Evolutionary conservation across 2,329 filamentous ascomycete genomes (phyloP), one percentile per base, ranked within the genome.

Genomic region (Nannizzia gypsea): DNA sequence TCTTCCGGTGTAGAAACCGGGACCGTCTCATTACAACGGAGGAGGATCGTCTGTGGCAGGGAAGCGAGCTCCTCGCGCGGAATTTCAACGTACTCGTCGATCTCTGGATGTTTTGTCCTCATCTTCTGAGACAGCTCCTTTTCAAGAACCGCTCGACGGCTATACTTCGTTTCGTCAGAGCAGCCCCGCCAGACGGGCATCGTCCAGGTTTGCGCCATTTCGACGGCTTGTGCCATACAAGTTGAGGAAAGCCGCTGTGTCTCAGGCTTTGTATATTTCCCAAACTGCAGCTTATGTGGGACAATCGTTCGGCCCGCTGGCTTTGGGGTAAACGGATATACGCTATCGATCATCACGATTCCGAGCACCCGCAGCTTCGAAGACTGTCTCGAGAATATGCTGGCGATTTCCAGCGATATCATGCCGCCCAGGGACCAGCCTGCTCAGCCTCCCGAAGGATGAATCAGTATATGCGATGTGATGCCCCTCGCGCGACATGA

Each of bases 401-500:
- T 64, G 24, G 65, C 63, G 20, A 65, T 58, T 48, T 66, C 65
- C 6, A 66, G 42, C 6, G 65, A 63, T 13, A 65, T 56, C 36
- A 65, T 56, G 4, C 65, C 65, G 6, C 65, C 65, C 3, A 66
- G 61, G 4, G 65, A 66, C 65, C 65, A 66, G 8, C 65, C 65
- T 66, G 31, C 48, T 20, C 8, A 2, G 6, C 24, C 13, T 20
- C n/a, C 28, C 46, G 54, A 22, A 62, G 55, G 17, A 38, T 15
- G 17, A 20, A 36, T 24, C 31, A 28, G 52, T 44, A 46, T 28
- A 54, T 13, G 38, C 24, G 15, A 15, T 13, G 38, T 17, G 15
- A 15, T 15, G 20, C 26, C 20, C 6, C 17, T 31, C 28, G 6
- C 26, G 6, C n/a, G 13, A 6, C 31, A 4, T 11, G 11, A 31